Evolutionary conservation across 257 asterid genomes (phyloP), one percentile per base, ranked within the genome.

Genomic region (Mitragyna speciosa): DNA sequence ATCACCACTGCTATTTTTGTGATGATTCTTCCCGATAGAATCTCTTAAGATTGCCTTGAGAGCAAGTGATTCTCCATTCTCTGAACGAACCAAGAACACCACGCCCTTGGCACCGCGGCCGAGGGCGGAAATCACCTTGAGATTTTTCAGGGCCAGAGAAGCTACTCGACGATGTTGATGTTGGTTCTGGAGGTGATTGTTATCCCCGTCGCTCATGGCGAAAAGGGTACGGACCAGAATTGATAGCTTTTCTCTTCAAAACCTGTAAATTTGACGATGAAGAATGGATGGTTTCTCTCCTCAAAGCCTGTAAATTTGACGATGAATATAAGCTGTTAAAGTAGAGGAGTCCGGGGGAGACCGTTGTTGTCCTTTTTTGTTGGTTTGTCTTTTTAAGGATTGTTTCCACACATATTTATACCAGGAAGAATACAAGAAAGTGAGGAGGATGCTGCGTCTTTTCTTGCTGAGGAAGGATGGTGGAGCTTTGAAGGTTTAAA

Each of bases 101-200:
- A 93, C 97, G 20, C 97, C 98, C 81, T 95, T 93, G 3, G 98
- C 99, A 26, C 99, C 99, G 30, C 98, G 91, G 43, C 99, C 99
- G 22, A 96, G 98, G 16, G 94, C 88, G 16, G 93, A 83, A 1
- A 94, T 82, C 70, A 91, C 89, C 84, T 89, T 90, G 75, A 95
- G 84, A 3, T 82, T 85, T 58, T 78, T 81, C 86, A 90, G 78
- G 24, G 87, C 87, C 17, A 95, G 83, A 43, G 82, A 73, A 19
- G 48, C 78, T 54, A 73, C 70, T 9, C 49, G 82, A 36, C 4
- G 39, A 36, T 41, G 51, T 0, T 41, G 79, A 20, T 78, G 82
- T 43, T 67, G 41, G 24, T 64, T 59, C 8, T 41, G 80, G 52
- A 41, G 75, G 79, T 39, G 56, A 45, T 26, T 28, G 48, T 36